These are phyloP conservation scores for Fusarium chaquense DNA, from an alignment of 2,329 filamentous ascomycete genomes.

Conservation along the genomic window DNA sequence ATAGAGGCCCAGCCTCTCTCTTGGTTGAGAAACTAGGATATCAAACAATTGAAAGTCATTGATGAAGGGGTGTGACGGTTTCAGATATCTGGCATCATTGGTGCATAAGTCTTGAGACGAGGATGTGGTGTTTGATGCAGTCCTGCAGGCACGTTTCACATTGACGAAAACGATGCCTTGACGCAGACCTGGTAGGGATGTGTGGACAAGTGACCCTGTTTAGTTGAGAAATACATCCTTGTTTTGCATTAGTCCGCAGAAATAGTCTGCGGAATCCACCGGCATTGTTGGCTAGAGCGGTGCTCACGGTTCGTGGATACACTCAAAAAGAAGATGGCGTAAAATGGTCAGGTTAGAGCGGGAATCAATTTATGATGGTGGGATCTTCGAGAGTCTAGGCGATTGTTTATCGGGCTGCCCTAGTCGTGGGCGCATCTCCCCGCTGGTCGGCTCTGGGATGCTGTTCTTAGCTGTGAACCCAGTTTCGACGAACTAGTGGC, in stretches of 20 bases:
- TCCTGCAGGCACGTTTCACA: constrained; percentile 65
- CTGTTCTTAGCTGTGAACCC: constrained; percentile 28
- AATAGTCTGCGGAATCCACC: constrained; percentile 33
- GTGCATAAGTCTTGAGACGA: constrained; percentile 50
- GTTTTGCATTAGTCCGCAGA: constrained; percentile 30
- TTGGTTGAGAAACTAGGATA: constrained; percentile 14
- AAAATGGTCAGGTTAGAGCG: constrained; percentile 12
- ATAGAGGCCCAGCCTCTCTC: constrained; percentile 16
- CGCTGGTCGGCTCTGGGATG: constrained; percentile 37
- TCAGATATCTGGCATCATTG: constrained; percentile 50
- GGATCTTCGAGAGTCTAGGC: constrained; percentile 34
- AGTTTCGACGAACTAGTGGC: constrained; percentile 34
- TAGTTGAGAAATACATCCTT: constrained; percentile 37
- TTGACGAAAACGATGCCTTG: constrained; percentile 50
- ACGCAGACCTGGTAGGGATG: constrained; percentile 46
- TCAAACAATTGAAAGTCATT: constrained; percentile 8
- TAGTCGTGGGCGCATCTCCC: constrained; percentile 34
- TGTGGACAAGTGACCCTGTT: constrained; percentile 37
- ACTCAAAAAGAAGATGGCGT: constrained; percentile 21
- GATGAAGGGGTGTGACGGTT: constrained; percentile 40
- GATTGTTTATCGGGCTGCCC: constrained; percentile 39
- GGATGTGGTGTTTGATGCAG: constrained; percentile 55
- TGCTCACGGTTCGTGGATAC: constrained; percentile 9
- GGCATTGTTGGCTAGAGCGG: constrained; percentile 17
- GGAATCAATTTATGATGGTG: constrained; percentile 15